Evolutionary conservation across 1,284 basidiomycete species (phyloP), one percentile per base, ranked within the genome.

Genomic region (Mycocalia duriaeana): DNA sequence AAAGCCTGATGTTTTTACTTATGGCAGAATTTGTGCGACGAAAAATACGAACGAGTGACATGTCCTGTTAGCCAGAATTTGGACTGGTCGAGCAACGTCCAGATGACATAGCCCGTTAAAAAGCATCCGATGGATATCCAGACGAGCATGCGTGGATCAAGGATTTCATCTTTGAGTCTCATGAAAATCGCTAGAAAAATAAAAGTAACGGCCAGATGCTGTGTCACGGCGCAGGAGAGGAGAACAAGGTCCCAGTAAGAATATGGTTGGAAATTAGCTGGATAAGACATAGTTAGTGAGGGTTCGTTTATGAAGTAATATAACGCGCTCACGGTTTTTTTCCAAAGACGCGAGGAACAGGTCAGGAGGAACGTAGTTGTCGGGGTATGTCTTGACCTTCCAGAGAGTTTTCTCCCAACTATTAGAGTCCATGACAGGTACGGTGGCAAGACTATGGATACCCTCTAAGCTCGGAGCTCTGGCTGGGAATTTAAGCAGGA

Each of bases 361-460:
- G 2, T 69, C 68, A 8, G 84, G 80, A n/a, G 89, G 87, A 44
- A 96, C 85, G 67, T 92, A 82, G 63, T 94, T 93, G 68, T 96
- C 94, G 13, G 89, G 82, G 61, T 78, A 89, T 4, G 77, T 71
- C 60, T 89, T 88, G 51, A 66, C 70, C 60, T 83, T 83, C 91
- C 92, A 96, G 16, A 97, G 77, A n/a, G 89, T 74, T 60, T 85
- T 89, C 61, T 85, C 80, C 89, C 91, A 95, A 54, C 69, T 57
- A 37, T 53, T 51, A 42, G 49, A 42, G 45, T 54, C 53, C 50
- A 51, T 47, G 19, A 44, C 42, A 36, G 31, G 31, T 44, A n/a
- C n/a, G n/a, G n/a, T n/a, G n/a, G n/a, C n/a, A n/a, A n/a, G n/a
- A n/a, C n/a, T n/a, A n/a, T n/a, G n/a, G n/a, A n/a, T n/a, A n/a